phyloP scores from a whole-genome alignment of 2,329 filamentous ascomycete species.

The Nannizziopsis barbatae region DNA sequence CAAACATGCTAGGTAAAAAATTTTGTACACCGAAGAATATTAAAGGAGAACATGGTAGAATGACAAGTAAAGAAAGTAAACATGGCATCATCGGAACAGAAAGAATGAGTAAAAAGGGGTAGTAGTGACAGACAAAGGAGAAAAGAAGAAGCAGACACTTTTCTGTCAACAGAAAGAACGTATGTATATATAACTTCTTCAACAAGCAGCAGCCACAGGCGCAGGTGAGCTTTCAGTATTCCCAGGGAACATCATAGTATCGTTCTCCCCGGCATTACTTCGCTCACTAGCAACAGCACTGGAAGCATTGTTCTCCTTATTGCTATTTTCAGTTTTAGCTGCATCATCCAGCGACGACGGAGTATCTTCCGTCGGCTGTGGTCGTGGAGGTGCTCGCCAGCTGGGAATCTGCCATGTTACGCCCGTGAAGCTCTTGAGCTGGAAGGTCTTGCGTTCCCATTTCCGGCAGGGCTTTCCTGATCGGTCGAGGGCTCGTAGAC shows the following conservation, averaged over 20 bases:
- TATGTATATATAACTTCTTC: not conserved
- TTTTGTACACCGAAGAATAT: conserved; percentile 3
- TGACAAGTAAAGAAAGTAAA: not conserved
- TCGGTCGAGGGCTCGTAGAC: conserved; percentile 83
- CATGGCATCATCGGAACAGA: conserved; percentile 5
- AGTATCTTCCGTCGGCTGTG: conserved; percentile 43
- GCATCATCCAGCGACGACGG: conserved; percentile 42
- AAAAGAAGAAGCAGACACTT: too few relatives aligned
- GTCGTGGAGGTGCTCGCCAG: conserved; percentile 58
- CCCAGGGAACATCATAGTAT: conserved; percentile 36
- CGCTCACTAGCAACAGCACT: conserved; percentile 51
- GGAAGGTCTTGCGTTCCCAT: conserved; percentile 75
- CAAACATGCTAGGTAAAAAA: conserved; percentile 5
- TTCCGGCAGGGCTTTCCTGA: conserved; percentile 83
- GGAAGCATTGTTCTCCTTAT: conserved; percentile 43
- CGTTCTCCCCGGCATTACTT: conserved; percentile 44
- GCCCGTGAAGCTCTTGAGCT: conserved; percentile 86
- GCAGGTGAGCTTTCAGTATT: conserved; percentile 44
- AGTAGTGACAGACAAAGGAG: conserved; percentile 7
- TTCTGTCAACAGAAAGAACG: conserved; percentile 10
- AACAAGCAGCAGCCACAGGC: conserved; percentile 28
- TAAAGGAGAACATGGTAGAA: not conserved
- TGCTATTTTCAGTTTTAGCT: conserved; percentile 45
- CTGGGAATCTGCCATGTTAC: conserved; percentile 68
- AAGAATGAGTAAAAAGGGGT: conserved; percentile 1